A percentile compares a stretch with the other conserved stretches of the same genome.
Evolutionary conservation across 2,329 filamentous ascomycete species (phyloP).

Genomic region (Fusarium sacchari): DNA sequence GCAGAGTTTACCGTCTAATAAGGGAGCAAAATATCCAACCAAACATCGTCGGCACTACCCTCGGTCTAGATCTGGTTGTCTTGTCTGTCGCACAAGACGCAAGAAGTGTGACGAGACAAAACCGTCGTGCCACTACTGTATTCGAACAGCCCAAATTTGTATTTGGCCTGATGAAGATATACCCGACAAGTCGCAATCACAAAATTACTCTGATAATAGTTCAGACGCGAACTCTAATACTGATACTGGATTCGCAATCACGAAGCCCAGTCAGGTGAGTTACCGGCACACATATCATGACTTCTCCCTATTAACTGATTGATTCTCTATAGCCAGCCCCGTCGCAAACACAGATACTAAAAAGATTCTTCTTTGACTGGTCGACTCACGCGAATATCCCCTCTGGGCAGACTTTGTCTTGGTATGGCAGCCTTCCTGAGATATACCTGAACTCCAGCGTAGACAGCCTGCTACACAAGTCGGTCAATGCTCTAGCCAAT

Average conservation of each 20-base stretch:
- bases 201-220: neutral
- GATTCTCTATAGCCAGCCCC: neutral
- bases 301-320: neutral
- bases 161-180: neutral
- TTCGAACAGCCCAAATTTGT: neutral
- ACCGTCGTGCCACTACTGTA: neutral
- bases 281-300: too few relatives aligned
- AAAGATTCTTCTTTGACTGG: neutral
- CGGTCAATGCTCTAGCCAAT: neutral
- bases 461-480: neutral
- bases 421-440: neutral
- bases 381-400: neutral
- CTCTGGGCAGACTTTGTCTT: neutral
- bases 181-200: neutral
- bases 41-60: neutral
- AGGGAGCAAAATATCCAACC: neutral
- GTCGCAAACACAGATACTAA: neutral
- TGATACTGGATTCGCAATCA: neutral
- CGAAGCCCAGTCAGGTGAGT: neutral
- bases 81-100: neutral
- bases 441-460: neutral
- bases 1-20: accelerated
- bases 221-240: neutral
- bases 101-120: neutral
- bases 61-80: neutral